Base-by-base conservation (phyloP, 2,329 filamentous ascomycete species). In the Stemphylium vesicarium region DNA sequence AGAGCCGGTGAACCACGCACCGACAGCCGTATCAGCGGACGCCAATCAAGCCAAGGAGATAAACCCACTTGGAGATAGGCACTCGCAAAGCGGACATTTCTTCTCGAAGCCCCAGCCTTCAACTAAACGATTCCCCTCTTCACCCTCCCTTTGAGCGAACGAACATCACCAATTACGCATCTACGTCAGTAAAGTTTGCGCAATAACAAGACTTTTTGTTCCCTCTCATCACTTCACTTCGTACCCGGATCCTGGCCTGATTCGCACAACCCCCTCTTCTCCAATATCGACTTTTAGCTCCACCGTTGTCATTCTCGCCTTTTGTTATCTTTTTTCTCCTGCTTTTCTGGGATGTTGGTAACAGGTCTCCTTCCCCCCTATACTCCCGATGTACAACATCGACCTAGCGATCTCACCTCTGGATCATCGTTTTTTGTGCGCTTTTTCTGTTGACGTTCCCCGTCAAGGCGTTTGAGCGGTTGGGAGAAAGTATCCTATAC, bases 401-500 rank as follows among this genome's bases (percentile, higher is more conserved):
- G 33, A 53, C 15, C 5, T 16, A 35, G 50, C 13, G 47, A 51
- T 55, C 52, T 55, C 52, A 55, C 36, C 52, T 55, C 52, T 51
- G 40, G 41, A 51, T 44, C 47, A 41, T 55, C 41, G 42, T 39
- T 9, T 50, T 52, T 50, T 42, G 37, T 29, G 16, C 26, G 9
- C 5, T 29, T 26, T 39, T 57, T 37, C 40, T 18, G 26, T 39
- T 57, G 33, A 40, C 36, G 22, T 50, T 29, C 11, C 32, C 10
- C 32, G 24, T 5, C 20, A 16, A 11, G 61, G 63, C 53, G 63
- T 62, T 59, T 40, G 54, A 48, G 45, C 33, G 57, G 57, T 53
- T 59, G 50, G 63, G 58, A 62, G 53, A 59, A 44, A 59, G 60
- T 60, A 67, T 69, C 59, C 63, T 67, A 69, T 69, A 69, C 64